A percentile compares a stretch with the other conserved stretches of the same genome.
Evolutionary conservation across 306 rosid genomes (phyloP).

Genomic region (Glycyrrhiza uralensis): DNA sequence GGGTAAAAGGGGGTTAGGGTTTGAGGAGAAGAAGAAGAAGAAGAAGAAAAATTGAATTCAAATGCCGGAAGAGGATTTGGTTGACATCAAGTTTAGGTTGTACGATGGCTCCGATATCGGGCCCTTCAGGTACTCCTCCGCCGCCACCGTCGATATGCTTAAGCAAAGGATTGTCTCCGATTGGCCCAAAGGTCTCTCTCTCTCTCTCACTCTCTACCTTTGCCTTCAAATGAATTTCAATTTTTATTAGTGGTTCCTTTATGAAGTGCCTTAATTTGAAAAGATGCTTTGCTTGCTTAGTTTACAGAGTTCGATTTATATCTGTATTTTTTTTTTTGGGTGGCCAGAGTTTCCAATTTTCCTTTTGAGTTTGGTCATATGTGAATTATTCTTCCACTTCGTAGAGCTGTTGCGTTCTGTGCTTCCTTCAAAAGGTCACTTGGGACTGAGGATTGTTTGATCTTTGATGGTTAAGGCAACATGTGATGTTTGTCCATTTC

Average conservation of each 20-base stretch:
- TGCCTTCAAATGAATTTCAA: background rate
- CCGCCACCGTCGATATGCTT: conserved; percentile 82
- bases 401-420: background rate
- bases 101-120: conserved; percentile 87
- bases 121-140: conserved; percentile 76
- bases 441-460: background rate
- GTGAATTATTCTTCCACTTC: background rate
- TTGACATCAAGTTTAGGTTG: conserved; percentile 77
- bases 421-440: background rate
- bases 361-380: background rate
- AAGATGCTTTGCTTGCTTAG: background rate
- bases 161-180: conserved; percentile 89
- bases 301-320: conserved; percentile 14
- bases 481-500: background rate
- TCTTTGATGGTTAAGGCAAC: background rate
- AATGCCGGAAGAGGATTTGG: conserved; percentile 90
- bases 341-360: background rate
- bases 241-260: background rate
- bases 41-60: conserved; percentile 27
- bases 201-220: background rate
- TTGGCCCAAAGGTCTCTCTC: conserved; percentile 79
- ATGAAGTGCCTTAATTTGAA: background rate
- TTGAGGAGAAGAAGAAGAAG: background rate
- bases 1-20: conserved; percentile 18
- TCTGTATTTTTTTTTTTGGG: background rate